These are phyloP conservation scores for Aureobasidium sp. DNA, from an alignment of 2,329 filamentous ascomycete species.

Conservation along the genomic window DNA sequence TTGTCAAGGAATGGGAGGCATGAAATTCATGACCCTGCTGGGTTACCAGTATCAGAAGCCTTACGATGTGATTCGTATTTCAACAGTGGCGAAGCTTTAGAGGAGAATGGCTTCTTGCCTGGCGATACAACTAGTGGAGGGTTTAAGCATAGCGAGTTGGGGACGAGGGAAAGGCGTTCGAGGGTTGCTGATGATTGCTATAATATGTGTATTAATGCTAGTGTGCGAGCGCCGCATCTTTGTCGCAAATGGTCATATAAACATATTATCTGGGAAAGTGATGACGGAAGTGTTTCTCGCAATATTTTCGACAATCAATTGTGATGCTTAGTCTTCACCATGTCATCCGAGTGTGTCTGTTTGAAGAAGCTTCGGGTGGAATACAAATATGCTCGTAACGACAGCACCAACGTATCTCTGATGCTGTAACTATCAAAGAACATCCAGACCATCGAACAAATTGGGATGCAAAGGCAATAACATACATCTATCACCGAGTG, in stretches of 20 bases:
- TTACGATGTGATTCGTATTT: neutral
- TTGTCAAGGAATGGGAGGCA: slow-evolving; percentile 13
- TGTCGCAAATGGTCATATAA: neutral
- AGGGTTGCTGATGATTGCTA: neutral
- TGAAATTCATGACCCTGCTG: neutral
- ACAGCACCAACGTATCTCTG: neutral
- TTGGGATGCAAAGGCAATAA: no score
- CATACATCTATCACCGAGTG: no score
- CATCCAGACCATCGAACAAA: no score
- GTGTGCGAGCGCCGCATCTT: neutral
- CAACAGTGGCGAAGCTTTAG: neutral
- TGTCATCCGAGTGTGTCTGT: neutral
- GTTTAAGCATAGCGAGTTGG: neutral
- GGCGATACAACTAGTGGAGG: neutral
- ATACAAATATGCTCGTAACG: neutral
- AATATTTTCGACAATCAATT: no score
- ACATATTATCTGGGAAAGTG: no score
- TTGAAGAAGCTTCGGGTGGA: neutral
- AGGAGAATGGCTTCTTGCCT: neutral
- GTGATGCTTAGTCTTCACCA: neutral
- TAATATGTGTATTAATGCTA: neutral
- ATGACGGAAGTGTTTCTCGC: no score
- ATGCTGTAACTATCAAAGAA: neutral
- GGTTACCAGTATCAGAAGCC: neutral
- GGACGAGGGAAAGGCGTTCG: neutral